Percentiles rank a stretch among this genome's conserved stretches.
phyloP scores from a whole-genome alignment of 441 rosid species.

The Viola pubescens region DNA sequence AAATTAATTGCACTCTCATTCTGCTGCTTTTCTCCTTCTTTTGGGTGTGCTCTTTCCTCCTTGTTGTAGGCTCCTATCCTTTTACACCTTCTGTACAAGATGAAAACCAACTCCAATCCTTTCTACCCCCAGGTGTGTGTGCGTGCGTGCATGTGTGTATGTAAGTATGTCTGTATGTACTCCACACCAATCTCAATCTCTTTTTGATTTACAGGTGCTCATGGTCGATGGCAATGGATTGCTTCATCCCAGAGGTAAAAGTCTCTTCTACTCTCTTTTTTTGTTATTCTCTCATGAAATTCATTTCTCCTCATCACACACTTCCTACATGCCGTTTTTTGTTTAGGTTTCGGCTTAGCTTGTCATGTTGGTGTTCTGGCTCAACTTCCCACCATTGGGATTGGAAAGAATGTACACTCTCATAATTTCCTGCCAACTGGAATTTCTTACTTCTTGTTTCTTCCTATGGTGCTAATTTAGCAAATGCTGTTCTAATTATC shows the following conservation, averaged over 20 bases:
- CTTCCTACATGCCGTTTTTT: neutral
- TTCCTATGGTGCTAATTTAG: neutral
- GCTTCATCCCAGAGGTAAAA: conserved; percentile 85
- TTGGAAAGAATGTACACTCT: conserved; percentile 67
- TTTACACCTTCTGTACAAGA: conserved; percentile 50
- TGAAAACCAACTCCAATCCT: conserved; percentile 43
- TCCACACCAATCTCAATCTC: neutral
- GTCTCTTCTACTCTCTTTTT: neutral
- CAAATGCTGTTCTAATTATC: neutral
- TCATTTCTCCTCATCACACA: neutral
- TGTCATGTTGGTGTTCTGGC: conserved; percentile 87
- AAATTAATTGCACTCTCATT: no score
- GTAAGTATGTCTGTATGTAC: neutral
- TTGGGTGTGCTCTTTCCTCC: no score
- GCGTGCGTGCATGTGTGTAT: no score
- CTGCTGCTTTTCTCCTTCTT: no score
- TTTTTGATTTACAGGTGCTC: conserved; percentile 38
- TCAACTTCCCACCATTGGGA: conserved; percentile 68
- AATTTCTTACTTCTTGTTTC: neutral
- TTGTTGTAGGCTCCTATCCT: conserved; percentile 53
- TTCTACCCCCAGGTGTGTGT: conserved; percentile 64
- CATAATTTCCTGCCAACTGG: neutral
- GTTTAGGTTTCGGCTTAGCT: conserved; percentile 81
- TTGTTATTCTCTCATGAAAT: neutral
- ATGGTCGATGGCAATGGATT: conserved; percentile 91